Percentiles rank a stretch among this genome's conserved stretches.
Conservation (phyloP, 768 basidiomycete genomes). For the Calocera cornea region DNA sequence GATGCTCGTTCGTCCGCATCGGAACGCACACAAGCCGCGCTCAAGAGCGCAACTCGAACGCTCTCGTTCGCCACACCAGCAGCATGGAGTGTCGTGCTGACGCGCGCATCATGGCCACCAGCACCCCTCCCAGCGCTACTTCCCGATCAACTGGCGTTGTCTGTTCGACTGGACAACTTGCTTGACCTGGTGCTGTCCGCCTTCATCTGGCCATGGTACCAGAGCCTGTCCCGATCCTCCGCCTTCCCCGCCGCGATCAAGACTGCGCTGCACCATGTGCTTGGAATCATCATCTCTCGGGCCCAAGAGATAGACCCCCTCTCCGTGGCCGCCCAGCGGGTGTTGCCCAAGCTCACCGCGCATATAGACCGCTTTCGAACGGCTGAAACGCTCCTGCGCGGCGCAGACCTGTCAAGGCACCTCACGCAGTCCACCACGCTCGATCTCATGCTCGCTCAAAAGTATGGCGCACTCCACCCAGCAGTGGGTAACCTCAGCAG, state of each 20-base stretch:
- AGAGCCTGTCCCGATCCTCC: conserved; percentile 67
- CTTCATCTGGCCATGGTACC: conserved; percentile 86
- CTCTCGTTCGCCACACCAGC: conserved; percentile 83
- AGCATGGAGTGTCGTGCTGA: conserved; percentile 85
- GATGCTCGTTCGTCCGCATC: conserved; percentile 7
- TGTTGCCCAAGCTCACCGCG: conserved; percentile 76
- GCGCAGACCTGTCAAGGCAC: conserved; percentile 65
- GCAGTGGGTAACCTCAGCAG: conserved; percentile 82
- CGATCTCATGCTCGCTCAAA: conserved; percentile 70
- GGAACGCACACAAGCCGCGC: conserved; percentile 7
- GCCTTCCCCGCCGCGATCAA: conserved; percentile 83
- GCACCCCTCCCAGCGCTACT: conserved; percentile 51
- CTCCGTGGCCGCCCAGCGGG: conserved; percentile 49
- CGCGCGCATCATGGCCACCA: conserved; percentile 81
- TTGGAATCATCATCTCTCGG: conserved; percentile 45
- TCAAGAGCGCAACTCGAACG: conserved; percentile 46
- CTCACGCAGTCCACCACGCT: conserved; percentile 83
- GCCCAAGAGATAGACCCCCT: background rate
- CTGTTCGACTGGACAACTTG: conserved; percentile 62
- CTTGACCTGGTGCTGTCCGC: conserved; percentile 70
- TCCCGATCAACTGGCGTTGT: conserved; percentile 50
- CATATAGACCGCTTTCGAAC: conserved; percentile 85
- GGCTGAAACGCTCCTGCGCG: conserved; percentile 74
- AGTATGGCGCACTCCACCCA: conserved; percentile 68
- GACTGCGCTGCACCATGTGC: conserved; percentile 48